phyloP scores from a whole-genome alignment of 441 rosid species.

The Croton setiger region DNA sequence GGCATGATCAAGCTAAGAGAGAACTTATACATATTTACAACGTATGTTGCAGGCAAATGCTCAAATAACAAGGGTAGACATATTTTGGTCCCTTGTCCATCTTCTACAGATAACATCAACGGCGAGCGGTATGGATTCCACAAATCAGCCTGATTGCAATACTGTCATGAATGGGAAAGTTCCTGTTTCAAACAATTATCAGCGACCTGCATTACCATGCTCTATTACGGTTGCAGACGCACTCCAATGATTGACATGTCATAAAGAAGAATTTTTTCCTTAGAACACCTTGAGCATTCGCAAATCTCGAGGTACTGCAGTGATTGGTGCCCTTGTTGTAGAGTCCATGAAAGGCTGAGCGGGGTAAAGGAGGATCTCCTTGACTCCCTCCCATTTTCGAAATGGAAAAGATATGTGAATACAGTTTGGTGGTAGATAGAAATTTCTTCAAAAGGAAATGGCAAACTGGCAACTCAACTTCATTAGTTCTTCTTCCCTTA shows the following conservation, averaged over 20 bases:
- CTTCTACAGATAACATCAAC: constrained; percentile 46
- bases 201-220: constrained; percentile 35
- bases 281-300: constrained; percentile 38
- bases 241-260: constrained; percentile 21
- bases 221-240: constrained; percentile 36
- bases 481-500: too few species aligned
- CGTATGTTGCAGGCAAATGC: constrained; percentile 48
- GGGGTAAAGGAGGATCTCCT: constrained; percentile 15
- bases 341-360: constrained; percentile 15
- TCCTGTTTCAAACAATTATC: constrained; percentile 33
- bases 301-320: constrained; percentile 27
- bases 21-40: constrained; percentile 8
- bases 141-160: constrained; percentile 21
- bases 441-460: constrained; percentile 18
- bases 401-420: constrained; percentile 24
- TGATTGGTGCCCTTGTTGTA: constrained; percentile 35
- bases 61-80: constrained; percentile 60
- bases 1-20: background rate
- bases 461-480: constrained; percentile 7
- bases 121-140: constrained; percentile 25
- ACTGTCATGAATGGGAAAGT: constrained; percentile 24
- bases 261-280: constrained; percentile 15
- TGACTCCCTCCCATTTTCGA: background rate
- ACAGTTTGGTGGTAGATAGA: constrained; percentile 24
- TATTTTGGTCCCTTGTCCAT: constrained; percentile 79